Evolutionary conservation across 345 rosid species (phyloP).

Genomic region (Euphorbia lathyris): DNA sequence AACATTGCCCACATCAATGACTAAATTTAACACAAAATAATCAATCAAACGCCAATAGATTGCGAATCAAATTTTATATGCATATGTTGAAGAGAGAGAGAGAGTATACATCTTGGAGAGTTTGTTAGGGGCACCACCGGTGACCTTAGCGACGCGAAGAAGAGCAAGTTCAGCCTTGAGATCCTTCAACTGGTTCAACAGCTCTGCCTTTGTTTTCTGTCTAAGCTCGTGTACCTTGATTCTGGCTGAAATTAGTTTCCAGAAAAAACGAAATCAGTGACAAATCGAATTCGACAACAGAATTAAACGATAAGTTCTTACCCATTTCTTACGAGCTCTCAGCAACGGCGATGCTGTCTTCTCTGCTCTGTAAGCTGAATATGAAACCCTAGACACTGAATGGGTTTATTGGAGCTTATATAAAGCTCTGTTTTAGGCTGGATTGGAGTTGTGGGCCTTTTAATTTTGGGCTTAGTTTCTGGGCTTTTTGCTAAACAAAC

Average conservation of each 20-base stretch:
- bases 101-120: constrained; percentile 52
- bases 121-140: constrained; percentile 73
- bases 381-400: constrained; percentile 22
- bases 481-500: too few species aligned
- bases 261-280: neutral
- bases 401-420: neutral
- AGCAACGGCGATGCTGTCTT: constrained; percentile 5
- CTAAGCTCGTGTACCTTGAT: constrained; percentile 70
- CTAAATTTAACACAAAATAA: neutral
- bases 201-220: constrained; percentile 51
- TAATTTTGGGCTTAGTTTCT: neutral
- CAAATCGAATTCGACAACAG: neutral
- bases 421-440: neutral
- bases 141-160: constrained; percentile 71
- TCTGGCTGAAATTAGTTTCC: constrained; percentile 38
- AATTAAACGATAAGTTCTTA: neutral
- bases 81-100: neutral
- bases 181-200: constrained; percentile 56
- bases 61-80: neutral
- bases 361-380: neutral
- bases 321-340: constrained; percentile 12
- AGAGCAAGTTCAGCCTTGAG: constrained; percentile 64
- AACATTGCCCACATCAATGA: neutral
- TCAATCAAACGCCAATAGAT: neutral
- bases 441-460: neutral